phyloP scores from a whole-genome alignment of 129 eudicot species.

The Apium graveolens region DNA sequence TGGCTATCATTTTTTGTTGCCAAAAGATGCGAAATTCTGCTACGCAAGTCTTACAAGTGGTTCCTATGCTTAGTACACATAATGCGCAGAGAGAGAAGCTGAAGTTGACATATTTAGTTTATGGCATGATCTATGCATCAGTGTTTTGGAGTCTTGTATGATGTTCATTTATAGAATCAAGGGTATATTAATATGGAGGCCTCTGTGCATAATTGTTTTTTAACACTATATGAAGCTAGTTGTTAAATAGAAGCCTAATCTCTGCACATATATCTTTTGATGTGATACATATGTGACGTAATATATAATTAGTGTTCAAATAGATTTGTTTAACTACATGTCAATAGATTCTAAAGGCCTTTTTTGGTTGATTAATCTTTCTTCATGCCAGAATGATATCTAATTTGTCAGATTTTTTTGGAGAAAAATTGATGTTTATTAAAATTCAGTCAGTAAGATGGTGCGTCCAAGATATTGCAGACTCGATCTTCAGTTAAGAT shows the following conservation, averaged over 20 bases:
- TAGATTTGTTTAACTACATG: not conserved
- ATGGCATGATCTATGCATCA: not conserved
- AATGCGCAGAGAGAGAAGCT: not conserved
- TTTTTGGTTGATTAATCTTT: not conserved
- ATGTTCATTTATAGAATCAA: not conserved
- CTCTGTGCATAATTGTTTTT: not conserved
- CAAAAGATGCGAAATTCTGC: not conserved
- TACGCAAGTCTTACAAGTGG: not conserved
- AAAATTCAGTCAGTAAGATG: not conserved
- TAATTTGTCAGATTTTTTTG: not conserved
- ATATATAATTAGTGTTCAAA: not conserved
- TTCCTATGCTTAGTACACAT: not conserved
- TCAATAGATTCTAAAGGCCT: not conserved
- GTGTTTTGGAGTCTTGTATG: not conserved
- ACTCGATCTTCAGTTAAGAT: not conserved
- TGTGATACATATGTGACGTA: not conserved
- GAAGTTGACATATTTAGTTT: too few relatives aligned
- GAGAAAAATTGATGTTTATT: not conserved
- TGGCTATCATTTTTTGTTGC: not conserved
- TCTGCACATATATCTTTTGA: not conserved
- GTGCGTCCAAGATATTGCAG: not conserved
- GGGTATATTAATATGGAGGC: not conserved
- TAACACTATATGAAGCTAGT: too few relatives aligned
- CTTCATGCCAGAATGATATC: not conserved
- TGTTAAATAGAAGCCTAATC: not conserved